These are phyloP conservation scores for Thermothielavioides terrestris DNA, from an alignment of 495 filamentous ascomycete species.

Conservation along the genomic window DNA sequence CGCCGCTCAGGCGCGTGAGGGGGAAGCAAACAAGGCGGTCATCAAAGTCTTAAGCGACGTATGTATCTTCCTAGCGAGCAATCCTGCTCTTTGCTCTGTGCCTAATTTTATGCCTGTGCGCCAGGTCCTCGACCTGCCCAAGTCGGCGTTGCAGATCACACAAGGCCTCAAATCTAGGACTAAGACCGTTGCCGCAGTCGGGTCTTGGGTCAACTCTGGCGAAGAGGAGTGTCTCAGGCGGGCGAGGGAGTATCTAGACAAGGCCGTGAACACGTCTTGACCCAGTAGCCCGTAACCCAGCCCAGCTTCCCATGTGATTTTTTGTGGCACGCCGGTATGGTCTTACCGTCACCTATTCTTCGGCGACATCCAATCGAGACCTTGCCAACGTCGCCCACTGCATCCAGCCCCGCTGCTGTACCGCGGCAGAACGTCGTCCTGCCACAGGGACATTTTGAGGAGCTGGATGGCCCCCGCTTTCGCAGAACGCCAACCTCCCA, in stretches of 20 bases:
- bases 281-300: not conserved
- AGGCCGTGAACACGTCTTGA: conserved; percentile 13
- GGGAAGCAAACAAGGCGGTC: conserved; percentile 60
- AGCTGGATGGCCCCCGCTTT: not conserved
- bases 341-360: too few species aligned
- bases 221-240: conserved; percentile 22
- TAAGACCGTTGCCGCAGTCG: conserved; percentile 42
- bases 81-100: not conserved
- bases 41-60: conserved; percentile 57
- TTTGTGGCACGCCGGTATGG: too few species aligned
- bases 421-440: too few species aligned
- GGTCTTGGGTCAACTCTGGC: conserved; percentile 14
- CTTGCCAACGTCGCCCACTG: conserved; percentile 41
- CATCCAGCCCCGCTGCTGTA: too few species aligned
- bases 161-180: conserved; percentile 54
- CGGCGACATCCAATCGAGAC: too few species aligned
- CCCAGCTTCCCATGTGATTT: too few species aligned
- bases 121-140: conserved; percentile 46
- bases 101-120: not conserved
- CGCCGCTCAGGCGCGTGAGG: conserved; percentile 52
- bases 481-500: too few species aligned
- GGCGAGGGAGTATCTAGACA: conserved; percentile 15
- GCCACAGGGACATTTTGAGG: not conserved
- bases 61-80: not conserved
- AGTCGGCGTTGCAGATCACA: conserved; percentile 54